These are phyloP conservation scores for Mucuna pruriens DNA, from an alignment of 306 rosid genomes.

Conservation along the genomic window DNA sequence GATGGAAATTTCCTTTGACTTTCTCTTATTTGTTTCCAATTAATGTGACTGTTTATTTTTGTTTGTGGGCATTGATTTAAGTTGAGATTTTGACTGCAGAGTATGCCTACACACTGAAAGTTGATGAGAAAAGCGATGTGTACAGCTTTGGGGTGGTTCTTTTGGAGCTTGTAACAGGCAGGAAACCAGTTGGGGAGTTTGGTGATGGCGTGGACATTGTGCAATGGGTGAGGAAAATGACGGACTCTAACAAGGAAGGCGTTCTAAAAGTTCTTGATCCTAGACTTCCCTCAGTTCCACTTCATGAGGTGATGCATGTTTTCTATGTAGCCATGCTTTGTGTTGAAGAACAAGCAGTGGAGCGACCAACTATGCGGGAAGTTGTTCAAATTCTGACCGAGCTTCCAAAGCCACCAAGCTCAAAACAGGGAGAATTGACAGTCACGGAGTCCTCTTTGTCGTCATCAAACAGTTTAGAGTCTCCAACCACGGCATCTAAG, in stretches of 20 bases:
- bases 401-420: constrained; percentile 68
- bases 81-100: constrained; percentile 56
- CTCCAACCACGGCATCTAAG: constrained; percentile 51
- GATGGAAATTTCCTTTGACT: neutral
- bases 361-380: constrained; percentile 88
- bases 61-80: neutral
- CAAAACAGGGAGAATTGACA: constrained; percentile 58
- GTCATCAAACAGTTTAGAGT: constrained; percentile 49
- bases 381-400: constrained; percentile 84
- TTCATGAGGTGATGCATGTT: constrained; percentile 62
- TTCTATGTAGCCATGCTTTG: constrained; percentile 90
- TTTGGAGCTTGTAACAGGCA: constrained; percentile 77
- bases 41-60: neutral
- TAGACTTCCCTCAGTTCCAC: constrained; percentile 57
- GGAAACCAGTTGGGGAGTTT: constrained; percentile 86
- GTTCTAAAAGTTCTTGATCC: constrained; percentile 55
- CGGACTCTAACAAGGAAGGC: constrained; percentile 56
- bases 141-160: constrained; percentile 90
- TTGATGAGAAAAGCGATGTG: constrained; percentile 89
- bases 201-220: constrained; percentile 96
- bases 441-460: constrained; percentile 54
- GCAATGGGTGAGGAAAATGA: constrained; percentile 74
- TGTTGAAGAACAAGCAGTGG: constrained; percentile 76
- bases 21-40: neutral
- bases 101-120: constrained; percentile 88